Evolutionary conservation across 1,139 yeast genomes (phyloP), one percentile per base, ranked within the genome.

Genomic region (Blastobotrys niveus): DNA sequence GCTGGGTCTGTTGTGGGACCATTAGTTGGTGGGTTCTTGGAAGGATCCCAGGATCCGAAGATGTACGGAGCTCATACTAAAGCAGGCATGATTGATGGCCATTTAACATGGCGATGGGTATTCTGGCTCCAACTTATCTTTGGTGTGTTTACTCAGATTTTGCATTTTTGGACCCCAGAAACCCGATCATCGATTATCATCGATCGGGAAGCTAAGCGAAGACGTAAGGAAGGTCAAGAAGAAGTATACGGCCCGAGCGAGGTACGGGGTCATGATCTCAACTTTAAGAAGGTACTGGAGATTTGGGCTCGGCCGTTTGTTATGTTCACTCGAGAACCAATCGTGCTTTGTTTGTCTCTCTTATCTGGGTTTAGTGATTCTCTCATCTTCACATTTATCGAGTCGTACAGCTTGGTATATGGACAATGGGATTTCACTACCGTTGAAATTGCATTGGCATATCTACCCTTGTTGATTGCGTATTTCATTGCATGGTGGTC

Each of bases 341-440:
- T 67, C 50, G 71, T 67, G 37, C 56, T 67, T 33, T 64, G 62
- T 45, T 61, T 67, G 38, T 65, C 69, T 1, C 57, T 67, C 41
- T 64, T 67, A 43, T 62, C 69, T 19, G 71, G 71, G 4, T 67
- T 67, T 48, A 61, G 67, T 5, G 71, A 67, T 51, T 68, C 70
- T 10, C 64, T 67, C 57, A 65, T 67, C 42, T 67, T 67, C 55
- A 57, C 64, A 30, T 67, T 68, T 52, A 62, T 66, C 65, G 67
- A 66, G 47, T 64, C 70, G 0, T 67, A 63, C 46, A 51, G 63
- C 7, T 50, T 61, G 27, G 70, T 65, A 2, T 67, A 63, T 49
- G 61, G 19, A 34, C 50, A 47, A 34, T 47, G 50, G 50, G 51
- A 54, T 12, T 66, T 66, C 46, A 52, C 58, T 4, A 54, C 63